These are phyloP conservation scores for Starmerella potacharoeniae DNA, from an alignment of 805 yeast genomes.

Conservation along the genomic window DNA sequence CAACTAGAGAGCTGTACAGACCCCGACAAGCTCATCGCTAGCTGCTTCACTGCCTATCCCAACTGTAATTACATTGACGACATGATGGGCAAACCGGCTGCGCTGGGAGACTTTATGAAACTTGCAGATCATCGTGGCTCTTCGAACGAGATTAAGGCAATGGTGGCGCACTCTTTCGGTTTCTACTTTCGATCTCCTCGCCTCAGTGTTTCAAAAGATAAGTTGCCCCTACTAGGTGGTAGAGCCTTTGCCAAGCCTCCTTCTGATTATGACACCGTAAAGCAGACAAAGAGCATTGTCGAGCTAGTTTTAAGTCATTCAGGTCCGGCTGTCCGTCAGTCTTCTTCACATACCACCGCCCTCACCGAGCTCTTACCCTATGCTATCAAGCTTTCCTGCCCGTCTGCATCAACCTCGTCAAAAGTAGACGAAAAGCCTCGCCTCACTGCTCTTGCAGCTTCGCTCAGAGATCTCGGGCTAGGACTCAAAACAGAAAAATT, in stretches of 20 bases:
- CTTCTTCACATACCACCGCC: conserved; percentile 9
- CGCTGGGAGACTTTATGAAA: conserved; percentile 62
- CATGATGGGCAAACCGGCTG: conserved; percentile 34
- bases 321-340: conserved; percentile 12
- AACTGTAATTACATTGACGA: conserved; percentile 55
- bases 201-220: conserved; percentile 20
- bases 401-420: conserved; percentile 17
- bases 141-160: conserved; percentile 13
- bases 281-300: conserved; percentile 26
- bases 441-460: conserved; percentile 17
- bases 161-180: conserved; percentile 43
- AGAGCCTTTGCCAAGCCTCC: conserved; percentile 16
- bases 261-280: conserved; percentile 23
- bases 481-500: conserved; percentile 22
- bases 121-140: conserved; percentile 43
- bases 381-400: conserved; percentile 22
- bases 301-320: conserved; percentile 22
- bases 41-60: conserved; percentile 60
- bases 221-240: not conserved
- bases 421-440: conserved; percentile 16
- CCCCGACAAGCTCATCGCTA: conserved; percentile 50
- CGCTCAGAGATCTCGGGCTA: conserved; percentile 22
- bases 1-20: conserved; percentile 38
- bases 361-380: conserved; percentile 29
- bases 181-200: conserved; percentile 41